phyloP scores from a whole-genome alignment of 2,329 filamentous ascomycete genomes.

The Ascochyta clinopodiicola region DNA sequence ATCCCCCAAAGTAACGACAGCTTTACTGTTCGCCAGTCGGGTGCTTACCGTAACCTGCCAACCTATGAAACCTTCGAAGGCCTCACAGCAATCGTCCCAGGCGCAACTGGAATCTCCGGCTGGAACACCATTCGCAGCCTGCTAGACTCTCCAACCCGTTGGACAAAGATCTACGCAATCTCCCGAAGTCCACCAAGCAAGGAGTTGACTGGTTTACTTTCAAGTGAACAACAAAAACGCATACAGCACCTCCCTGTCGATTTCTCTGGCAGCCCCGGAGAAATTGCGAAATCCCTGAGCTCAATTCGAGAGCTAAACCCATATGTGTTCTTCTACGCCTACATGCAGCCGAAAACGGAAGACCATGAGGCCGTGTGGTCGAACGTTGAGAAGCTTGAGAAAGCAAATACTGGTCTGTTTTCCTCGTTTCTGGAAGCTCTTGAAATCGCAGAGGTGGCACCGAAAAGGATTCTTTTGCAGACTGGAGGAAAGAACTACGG shows the following conservation, averaged over 20 bases:
- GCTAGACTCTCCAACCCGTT: neutral
- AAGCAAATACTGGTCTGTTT: neutral
- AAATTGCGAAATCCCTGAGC: neutral
- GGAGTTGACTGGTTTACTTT: neutral
- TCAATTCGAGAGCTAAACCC: neutral
- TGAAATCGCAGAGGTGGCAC: neutral
- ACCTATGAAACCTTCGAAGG: neutral
- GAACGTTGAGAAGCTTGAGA: neutral
- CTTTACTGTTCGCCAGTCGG: neutral
- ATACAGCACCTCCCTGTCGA: neutral
- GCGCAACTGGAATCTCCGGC: slow-evolving; percentile 1
- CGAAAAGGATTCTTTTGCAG: neutral
- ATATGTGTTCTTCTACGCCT: slow-evolving; percentile 4
- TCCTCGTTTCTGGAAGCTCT: neutral
- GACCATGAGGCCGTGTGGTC: neutral
- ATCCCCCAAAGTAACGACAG: too few relatives aligned
- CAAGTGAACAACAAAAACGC: neutral
- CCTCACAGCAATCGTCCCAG: neutral
- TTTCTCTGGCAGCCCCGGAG: neutral
- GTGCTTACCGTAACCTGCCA: neutral
- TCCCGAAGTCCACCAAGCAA: neutral
- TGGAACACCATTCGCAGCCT: neutral
- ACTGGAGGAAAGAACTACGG: slow-evolving; percentile 2
- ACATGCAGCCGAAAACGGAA: neutral
- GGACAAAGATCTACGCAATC: slow-evolving; percentile 1